Evolutionary conservation across 2,329 filamentous ascomycete genomes (phyloP), one percentile per base, ranked within the genome.

Genomic region (Cladosporium oxysporum): DNA sequence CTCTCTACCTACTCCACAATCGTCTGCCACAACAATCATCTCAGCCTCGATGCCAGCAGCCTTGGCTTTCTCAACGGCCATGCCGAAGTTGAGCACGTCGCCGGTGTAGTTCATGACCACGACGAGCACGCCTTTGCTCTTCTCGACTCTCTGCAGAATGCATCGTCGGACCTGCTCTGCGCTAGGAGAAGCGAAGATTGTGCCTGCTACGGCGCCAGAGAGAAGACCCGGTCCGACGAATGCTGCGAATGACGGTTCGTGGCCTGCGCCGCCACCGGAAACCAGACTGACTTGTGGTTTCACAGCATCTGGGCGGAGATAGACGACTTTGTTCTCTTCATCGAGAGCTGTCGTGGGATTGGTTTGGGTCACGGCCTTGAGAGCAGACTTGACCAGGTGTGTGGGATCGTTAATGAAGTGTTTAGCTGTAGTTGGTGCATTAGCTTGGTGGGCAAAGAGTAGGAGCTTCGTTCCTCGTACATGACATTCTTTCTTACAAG

Each of bases 1-100:
- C 62, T 82, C 83, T 66, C 92, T 84, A 1, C 93, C 93, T 55
- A 98, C 93, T 52, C 93, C 93, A 3, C 93, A 93, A 78, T 98
- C 94, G 74, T 98, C 94, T 6, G 89, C 92, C 8, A 97, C 92
- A 10, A 96, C 90, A 11, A 96, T 88, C 90, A 97, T 96, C 76
- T 96, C 91, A 0, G 91, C 91, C 21, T 88, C 80, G 28, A 92
- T 79, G 0, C 92, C 93, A 0, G 88, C 87, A 1, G 92, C 92
- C 66, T 90, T 89, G 18, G 93, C 93, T 81, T 97, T 97, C 79
- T 97, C 94, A 10, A 95, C 91, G 0, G 90, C 93, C 85, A 97
- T 90, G 64, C 93, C 93, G 76, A 97, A 97, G 80, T 97, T 96
- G 71, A 97, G 84, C 63, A 97, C 87, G 68, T 83, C 82, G 2